Percentiles rank a stretch among this genome's conserved stretches.
phyloP scores from a whole-genome alignment of 2,329 filamentous ascomycete species.

The Gyromitra esculenta region DNA sequence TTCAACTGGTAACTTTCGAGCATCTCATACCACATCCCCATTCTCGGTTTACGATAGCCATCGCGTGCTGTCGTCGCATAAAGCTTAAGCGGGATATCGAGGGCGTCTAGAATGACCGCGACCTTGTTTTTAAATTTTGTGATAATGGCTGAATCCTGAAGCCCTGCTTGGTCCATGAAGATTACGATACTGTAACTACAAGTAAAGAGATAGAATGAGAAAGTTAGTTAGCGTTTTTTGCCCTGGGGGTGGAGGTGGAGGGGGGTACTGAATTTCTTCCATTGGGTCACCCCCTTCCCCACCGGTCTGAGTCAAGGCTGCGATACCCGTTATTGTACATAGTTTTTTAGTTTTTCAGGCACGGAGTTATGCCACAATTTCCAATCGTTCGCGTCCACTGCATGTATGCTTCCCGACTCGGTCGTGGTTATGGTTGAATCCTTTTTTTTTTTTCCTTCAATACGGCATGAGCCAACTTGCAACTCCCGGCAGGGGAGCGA shows the following conservation, averaged over 20 bases:
- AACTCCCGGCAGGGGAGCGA: background rate
- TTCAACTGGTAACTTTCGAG: conserved; percentile 66
- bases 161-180: conserved; percentile 88
- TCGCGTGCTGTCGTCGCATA: conserved; percentile 90
- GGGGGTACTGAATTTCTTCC: conserved; percentile 10
- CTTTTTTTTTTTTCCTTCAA: conserved; percentile 60
- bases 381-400: conserved; percentile 79
- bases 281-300: background rate
- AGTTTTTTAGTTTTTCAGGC: conserved; percentile 71
- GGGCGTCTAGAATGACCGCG: conserved; percentile 69
- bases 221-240: conserved; percentile 31
- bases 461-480: conserved; percentile 25
- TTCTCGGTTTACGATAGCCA: conserved; percentile 83
- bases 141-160: conserved; percentile 77
- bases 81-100: conserved; percentile 79
- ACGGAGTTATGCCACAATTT: conserved; percentile 90
- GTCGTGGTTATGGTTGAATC: conserved; percentile 88
- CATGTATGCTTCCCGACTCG: conserved; percentile 81
- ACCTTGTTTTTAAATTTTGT: conserved; percentile 85
- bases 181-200: conserved; percentile 77
- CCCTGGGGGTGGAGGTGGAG: background rate
- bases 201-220: conserved; percentile 4
- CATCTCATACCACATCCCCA: conserved; percentile 85
- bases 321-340: conserved; percentile 75
- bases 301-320: background rate